phyloP scores from a whole-genome alignment of 257 asterid species.

The Paraleonurus japonicus region DNA sequence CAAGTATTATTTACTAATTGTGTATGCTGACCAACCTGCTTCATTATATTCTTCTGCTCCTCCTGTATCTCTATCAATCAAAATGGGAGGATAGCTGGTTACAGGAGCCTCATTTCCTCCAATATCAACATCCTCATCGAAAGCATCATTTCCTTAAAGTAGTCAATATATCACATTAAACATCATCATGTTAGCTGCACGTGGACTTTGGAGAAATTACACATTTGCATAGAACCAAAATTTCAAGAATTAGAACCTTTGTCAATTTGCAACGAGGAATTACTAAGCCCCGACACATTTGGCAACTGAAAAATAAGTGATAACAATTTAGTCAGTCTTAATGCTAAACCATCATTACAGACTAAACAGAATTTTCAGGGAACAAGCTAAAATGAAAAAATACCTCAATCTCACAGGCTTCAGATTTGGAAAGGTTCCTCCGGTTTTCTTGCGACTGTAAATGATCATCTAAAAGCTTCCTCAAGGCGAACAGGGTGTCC shows the following conservation, averaged over 20 bases:
- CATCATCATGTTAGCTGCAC: slow-evolving; percentile 20
- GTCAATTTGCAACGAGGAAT: slow-evolving; percentile 75
- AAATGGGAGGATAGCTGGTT: slow-evolving; percentile 63
- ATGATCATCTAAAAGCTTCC: slow-evolving; percentile 65
- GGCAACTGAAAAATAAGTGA: slow-evolving; percentile 62
- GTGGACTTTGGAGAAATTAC: not conserved
- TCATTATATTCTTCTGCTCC: slow-evolving; percentile 43
- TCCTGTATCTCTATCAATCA: slow-evolving; percentile 55
- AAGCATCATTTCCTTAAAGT: slow-evolving; percentile 48
- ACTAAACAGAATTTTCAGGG: not conserved
- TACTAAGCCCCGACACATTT: slow-evolving; percentile 83
- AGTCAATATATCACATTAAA: slow-evolving; percentile 16
- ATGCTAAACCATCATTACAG: slow-evolving; percentile 7
- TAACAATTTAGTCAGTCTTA: slow-evolving; percentile 6
- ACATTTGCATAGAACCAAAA: slow-evolving; percentile 15
- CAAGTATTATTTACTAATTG: slow-evolving; percentile 21
- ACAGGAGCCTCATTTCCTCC: slow-evolving; percentile 84
- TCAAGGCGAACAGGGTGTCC: slow-evolving; percentile 55
- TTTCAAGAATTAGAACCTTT: slow-evolving; percentile 60
- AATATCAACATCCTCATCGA: slow-evolving; percentile 79
- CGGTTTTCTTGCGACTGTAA: slow-evolving; percentile 46
- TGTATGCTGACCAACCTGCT: slow-evolving; percentile 40
- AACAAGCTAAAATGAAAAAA: not conserved
- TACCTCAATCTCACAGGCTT: slow-evolving; percentile 89
- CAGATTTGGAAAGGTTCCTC: slow-evolving; percentile 46